Evolutionary conservation across 2,329 filamentous ascomycete species (phyloP), one percentile per base, ranked within the genome.

Genomic region (Pyricularia sp.): DNA sequence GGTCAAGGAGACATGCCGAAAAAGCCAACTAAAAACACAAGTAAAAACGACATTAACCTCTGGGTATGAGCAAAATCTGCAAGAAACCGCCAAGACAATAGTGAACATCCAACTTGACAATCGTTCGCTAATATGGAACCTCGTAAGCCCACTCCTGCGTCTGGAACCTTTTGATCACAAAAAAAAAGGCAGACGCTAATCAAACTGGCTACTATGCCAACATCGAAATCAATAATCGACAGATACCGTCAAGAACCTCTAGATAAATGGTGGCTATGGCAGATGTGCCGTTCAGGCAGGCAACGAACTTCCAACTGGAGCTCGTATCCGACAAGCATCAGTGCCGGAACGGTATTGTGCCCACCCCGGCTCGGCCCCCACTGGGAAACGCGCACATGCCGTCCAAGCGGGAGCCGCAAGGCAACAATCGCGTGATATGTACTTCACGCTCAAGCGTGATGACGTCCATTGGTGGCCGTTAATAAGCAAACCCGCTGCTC

Each of bases 401-500:
- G 55, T 19, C 9, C 12, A 22, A 19, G 13, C 55, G 28, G 55
- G 40, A 49, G 55, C 55, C 28, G 55, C 55, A 59, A 59, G 55
- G 55, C 55, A 59, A 28, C 28, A 28, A 30, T 28, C 24, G 55
- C 26, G 24, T 4, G n/a, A 28, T 5, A 24, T 59, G 55, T 26
- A 26, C 22, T 59, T 59, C 55, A 7, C 8, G 8, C 55, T 26
- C 8, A 22, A 28, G 55, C 22, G 10, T 28, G 28, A 26, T 30
- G 10, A 19, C 24, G 13, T 59, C 13, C 53, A 9, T 19, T 59
- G 24, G 5, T 59, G 24, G 13, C n/a, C 33, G 65, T 70, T 64
- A 75, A 28, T 69, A 77, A 4, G 75, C 73, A 28, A 71, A 70
- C 0, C 79, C 79, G 22, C 72, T 73, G 3, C 72, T 76, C 35